Percentiles rank a stretch among this genome's conserved stretches.
Evolutionary conservation across 75 land plant genomes (phyloP).

Genomic region (Azolla pinnata): DNA sequence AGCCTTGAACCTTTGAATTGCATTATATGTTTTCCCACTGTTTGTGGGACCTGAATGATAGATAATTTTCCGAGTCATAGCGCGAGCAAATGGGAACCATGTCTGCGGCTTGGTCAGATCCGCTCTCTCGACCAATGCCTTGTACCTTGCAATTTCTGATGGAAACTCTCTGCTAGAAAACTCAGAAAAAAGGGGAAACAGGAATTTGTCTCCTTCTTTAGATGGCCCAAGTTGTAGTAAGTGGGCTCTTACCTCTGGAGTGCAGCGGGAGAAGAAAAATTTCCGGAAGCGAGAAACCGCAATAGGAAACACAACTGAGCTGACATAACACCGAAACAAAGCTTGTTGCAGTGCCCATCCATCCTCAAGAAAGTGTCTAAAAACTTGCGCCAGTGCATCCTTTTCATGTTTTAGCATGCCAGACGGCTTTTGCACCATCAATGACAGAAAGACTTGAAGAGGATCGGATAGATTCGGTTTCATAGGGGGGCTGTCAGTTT

Average conservation of each 20-base stretch:
- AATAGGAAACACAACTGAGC: slow-evolving; percentile 56
- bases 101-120: slow-evolving; percentile 87
- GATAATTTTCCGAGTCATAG: slow-evolving; percentile 71
- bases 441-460: background rate
- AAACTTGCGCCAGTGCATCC: slow-evolving; percentile 16
- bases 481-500: background rate
- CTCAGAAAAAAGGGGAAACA: slow-evolving; percentile 78
- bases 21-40: slow-evolving; percentile 92
- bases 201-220: slow-evolving; percentile 40
- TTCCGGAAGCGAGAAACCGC: slow-evolving; percentile 52
- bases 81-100: slow-evolving; percentile 95
- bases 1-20: slow-evolving; percentile 75
- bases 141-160: slow-evolving; percentile 59
- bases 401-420: slow-evolving; percentile 1
- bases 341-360: slow-evolving; percentile 80
- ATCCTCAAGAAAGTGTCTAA: slow-evolving; percentile 34
- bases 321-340: slow-evolving; percentile 52
- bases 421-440: background rate
- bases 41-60: slow-evolving; percentile 97
- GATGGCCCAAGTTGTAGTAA: slow-evolving; percentile 50
- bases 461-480: background rate
- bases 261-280: slow-evolving; percentile 47
- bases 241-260: slow-evolving; percentile 27
- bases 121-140: slow-evolving; percentile 48
- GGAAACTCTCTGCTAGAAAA: slow-evolving; percentile 59